Evolutionary conservation across 768 basidiomycete species (phyloP).

Genomic region (Flagelloscypha sp.): DNA sequence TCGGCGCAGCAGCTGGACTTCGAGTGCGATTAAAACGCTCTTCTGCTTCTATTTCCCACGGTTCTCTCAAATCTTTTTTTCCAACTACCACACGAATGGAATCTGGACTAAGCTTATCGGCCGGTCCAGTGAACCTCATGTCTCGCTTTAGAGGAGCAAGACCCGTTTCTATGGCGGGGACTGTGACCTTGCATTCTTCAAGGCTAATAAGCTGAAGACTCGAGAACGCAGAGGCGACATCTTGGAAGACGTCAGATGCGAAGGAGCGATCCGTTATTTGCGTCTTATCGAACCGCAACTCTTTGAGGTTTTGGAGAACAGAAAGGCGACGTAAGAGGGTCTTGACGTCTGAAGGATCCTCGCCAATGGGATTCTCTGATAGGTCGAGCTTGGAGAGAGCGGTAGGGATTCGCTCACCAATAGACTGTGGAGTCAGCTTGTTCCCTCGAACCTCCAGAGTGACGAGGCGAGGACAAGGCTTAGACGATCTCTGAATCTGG

Average conservation of each 20-base stretch:
- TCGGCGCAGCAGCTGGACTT: conserved; percentile 9
- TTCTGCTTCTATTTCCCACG: conserved; percentile 79
- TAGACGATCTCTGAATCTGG: conserved; percentile 49
- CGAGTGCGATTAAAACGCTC: conserved; percentile 4
- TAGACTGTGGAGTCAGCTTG: conserved; percentile 42
- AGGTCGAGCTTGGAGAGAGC: conserved; percentile 52
- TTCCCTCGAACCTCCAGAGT: conserved; percentile 62
- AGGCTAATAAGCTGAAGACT: conserved; percentile 53
- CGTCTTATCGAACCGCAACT: conserved; percentile 47
- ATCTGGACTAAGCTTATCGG: conserved; percentile 45
- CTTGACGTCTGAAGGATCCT: conserved; percentile 21
- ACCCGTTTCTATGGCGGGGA: conserved; percentile 34
- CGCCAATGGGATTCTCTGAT: conserved; percentile 59
- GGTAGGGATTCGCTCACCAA: conserved; percentile 49
- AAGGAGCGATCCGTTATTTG: conserved; percentile 58
- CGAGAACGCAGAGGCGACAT: conserved; percentile 33
- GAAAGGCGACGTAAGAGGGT: conserved; percentile 40
- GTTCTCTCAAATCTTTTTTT: conserved; percentile 61
- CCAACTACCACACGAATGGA: conserved; percentile 54
- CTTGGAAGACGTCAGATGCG: conserved; percentile 28
- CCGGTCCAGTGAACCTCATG: conserved; percentile 46
- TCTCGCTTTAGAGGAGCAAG: conserved; percentile 41
- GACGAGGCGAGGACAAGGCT: conserved; percentile 60
- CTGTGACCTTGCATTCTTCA: conserved; percentile 52
- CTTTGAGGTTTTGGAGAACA: conserved; percentile 42